These are phyloP conservation scores for Backusella circina DNA, from an alignment of 192 early-diverging fungal species.

Conservation along the genomic window DNA sequence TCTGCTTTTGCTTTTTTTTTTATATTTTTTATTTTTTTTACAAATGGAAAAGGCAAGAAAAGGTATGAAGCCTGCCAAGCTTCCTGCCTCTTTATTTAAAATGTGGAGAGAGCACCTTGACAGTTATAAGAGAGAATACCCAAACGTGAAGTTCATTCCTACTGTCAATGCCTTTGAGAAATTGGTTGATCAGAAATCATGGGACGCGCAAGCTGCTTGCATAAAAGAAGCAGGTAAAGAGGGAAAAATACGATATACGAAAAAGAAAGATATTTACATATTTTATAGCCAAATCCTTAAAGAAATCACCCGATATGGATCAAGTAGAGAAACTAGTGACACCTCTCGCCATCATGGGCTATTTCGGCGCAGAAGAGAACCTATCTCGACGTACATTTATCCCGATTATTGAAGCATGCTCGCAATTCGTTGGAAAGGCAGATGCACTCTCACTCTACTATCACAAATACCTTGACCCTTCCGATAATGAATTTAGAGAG, in stretches of 20 bases:
- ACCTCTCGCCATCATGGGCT: slow-evolving; percentile 26
- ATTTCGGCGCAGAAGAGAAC: slow-evolving; percentile 31
- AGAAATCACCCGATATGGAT: background rate
- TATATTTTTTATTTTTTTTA: background rate
- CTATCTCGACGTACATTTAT: slow-evolving; percentile 34
- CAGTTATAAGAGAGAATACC: background rate
- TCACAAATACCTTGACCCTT: background rate
- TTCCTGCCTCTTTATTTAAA: slow-evolving; percentile 9
- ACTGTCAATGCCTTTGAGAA: background rate
- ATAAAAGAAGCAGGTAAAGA: slow-evolving; percentile 23
- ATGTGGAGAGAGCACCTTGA: background rate
- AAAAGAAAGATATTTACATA: background rate
- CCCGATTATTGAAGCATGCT: slow-evolving; percentile 3
- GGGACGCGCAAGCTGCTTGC: slow-evolving; percentile 31
- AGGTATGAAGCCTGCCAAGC: slow-evolving; percentile 11
- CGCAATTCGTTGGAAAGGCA: background rate
- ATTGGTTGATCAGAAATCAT: slow-evolving; percentile 14
- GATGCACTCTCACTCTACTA: background rate
- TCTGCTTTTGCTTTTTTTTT: background rate
- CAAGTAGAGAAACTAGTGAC: slow-evolving; percentile 22
- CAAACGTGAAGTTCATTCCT: background rate
- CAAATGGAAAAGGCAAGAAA: slow-evolving; percentile 8
- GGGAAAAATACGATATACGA: background rate
- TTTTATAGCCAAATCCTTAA: background rate
- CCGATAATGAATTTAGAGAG: background rate